phyloP scores from a whole-genome alignment of 345 rosid genomes.

The thale cress (Arabidopsis thaliana) region DNA sequence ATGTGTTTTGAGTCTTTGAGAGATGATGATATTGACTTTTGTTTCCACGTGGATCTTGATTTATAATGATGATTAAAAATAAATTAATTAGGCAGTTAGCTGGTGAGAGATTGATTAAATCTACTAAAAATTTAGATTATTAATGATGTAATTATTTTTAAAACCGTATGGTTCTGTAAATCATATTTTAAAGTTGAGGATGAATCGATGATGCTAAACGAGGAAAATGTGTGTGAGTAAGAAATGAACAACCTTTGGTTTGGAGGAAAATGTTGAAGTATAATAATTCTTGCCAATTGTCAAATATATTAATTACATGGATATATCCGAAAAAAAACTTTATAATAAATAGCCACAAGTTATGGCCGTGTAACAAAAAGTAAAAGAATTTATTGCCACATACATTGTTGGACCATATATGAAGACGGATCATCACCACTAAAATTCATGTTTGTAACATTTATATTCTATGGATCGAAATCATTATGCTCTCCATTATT shows the following conservation, averaged over 20 bases:
- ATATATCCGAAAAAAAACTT: conserved; percentile 7
- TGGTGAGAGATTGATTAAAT: conserved; percentile 31
- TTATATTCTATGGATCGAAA: background rate
- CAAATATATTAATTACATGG: background rate
- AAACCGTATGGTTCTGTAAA: background rate
- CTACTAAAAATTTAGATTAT: conserved; percentile 4
- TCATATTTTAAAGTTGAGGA: background rate
- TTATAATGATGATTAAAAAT: background rate
- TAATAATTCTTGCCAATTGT: conserved; percentile 12
- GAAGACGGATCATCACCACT: conserved; percentile 24
- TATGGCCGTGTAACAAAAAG: conserved; percentile 18
- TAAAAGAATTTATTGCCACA: conserved; percentile 25
- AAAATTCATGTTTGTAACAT: background rate
- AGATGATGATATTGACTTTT: conserved; percentile 34
- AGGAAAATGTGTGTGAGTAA: conserved; percentile 23
- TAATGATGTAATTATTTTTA: background rate
- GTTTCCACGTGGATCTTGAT: conserved; percentile 33
- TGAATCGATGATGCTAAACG: conserved; percentile 11
- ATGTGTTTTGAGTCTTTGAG: conserved; percentile 12
- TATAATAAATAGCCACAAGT: conserved; percentile 21
- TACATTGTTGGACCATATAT: conserved; percentile 27
- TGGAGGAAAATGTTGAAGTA: background rate
- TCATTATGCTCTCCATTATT: conserved; percentile 1
- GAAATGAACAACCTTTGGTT: conserved; percentile 19
- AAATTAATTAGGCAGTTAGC: conserved; percentile 24